Evolutionary conservation across 163 green algal genomes (phyloP).

Genomic region (Chlamydomonas reinhardtii): DNA sequence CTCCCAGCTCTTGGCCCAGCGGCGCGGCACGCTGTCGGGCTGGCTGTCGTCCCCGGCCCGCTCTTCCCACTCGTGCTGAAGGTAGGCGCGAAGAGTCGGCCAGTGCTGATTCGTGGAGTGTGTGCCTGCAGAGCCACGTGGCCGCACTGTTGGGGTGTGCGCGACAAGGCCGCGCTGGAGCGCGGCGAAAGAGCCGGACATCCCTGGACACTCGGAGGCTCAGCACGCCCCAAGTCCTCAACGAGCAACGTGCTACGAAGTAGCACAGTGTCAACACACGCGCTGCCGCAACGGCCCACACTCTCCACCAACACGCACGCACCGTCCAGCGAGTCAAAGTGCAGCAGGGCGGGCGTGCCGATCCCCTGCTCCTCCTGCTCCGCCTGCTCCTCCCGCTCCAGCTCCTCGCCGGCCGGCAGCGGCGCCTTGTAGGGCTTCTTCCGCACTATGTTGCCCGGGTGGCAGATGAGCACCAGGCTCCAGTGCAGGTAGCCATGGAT

Average conservation of each 20-base stretch:
- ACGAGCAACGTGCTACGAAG: no score
- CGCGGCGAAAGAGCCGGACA: no score
- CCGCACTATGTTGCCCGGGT: constrained; percentile 67
- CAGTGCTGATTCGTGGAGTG: constrained; percentile 64
- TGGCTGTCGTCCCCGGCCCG: constrained; percentile 56
- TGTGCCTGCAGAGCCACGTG: constrained; percentile 61
- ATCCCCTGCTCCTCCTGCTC: not conserved
- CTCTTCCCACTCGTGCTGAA: constrained; percentile 81
- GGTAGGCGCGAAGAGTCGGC: constrained; percentile 73
- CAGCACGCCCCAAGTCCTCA: no score
- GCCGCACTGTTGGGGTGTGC: no score
- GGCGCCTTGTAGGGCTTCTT: not conserved
- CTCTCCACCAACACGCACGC: not conserved
- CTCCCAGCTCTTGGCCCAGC: not conserved
- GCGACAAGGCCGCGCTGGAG: no score
- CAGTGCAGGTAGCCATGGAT: constrained; percentile 94
- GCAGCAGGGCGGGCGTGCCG: constrained; percentile 72
- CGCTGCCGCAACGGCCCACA: no score
- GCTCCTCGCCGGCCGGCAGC: not conserved
- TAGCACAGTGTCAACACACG: no score
- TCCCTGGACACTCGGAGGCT: no score
- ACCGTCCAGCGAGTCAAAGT: constrained; percentile 84
- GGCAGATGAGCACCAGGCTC: constrained; percentile 91
- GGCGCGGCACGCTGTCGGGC: constrained; percentile 8
- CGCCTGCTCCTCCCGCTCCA: not conserved